A percentile compares a stretch with the other conserved stretches of the same genome.
These are phyloP conservation scores for Emericellopsis atlantica DNA, from an alignment of 2,329 filamentous ascomycete species.

Conservation along the genomic window DNA sequence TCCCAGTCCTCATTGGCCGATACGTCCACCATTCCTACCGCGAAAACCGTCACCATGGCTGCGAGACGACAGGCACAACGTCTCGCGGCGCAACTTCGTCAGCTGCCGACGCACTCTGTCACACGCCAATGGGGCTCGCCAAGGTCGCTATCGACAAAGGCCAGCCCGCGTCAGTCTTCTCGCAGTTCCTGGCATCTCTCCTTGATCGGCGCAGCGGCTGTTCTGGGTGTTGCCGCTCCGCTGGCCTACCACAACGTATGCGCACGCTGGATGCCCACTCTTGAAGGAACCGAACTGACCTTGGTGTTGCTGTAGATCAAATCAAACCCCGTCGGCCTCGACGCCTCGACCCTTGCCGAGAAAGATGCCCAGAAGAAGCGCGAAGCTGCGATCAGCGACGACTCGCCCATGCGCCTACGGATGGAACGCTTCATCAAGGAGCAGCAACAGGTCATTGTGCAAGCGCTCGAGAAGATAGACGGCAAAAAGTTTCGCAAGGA, in stretches of 20 bases:
- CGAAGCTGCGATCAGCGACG: constrained; percentile 50
- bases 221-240: constrained; percentile 36
- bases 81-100: constrained; percentile 14
- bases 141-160: constrained; percentile 12
- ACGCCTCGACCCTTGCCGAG: constrained; percentile 65
- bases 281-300: too few species aligned
- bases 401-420: constrained; percentile 89
- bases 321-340: constrained; percentile 24
- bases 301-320: not conserved
- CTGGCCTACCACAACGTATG: constrained; percentile 48
- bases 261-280: not conserved
- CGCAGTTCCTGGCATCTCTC: constrained; percentile 6
- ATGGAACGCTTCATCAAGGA: constrained; percentile 96
- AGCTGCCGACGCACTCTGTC: constrained; percentile 10
- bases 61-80: constrained; percentile 15
- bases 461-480: constrained; percentile 71
- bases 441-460: constrained; percentile 80
- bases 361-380: constrained; percentile 72
- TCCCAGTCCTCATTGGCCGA: too few species aligned
- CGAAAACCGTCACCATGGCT: constrained; percentile 12
- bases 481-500: constrained; percentile 72
- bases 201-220: constrained; percentile 22
- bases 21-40: too few species aligned
- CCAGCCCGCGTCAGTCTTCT: constrained; percentile 8
- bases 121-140: constrained; percentile 13